phyloP scores from a whole-genome alignment of 352 stramenopile genomes.

The Pythium biforme region DNA sequence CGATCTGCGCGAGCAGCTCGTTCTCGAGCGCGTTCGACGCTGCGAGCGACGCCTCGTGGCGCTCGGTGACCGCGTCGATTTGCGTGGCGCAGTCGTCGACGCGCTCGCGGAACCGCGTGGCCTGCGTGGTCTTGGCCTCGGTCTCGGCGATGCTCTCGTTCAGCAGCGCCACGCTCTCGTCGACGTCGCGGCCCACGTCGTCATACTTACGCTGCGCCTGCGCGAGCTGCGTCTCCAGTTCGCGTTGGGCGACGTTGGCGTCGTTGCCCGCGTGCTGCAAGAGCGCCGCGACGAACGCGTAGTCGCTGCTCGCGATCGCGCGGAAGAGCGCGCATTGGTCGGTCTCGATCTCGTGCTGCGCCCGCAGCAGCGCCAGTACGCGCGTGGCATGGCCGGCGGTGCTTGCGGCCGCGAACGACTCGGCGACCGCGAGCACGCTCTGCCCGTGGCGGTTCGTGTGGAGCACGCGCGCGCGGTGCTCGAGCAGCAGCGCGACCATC shows the following conservation, averaged over 20 bases:
- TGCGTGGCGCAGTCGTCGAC: conserved; percentile 58
- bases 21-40: conserved; percentile 57
- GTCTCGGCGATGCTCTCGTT: conserved; percentile 77
- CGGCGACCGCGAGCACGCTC: conserved; percentile 44
- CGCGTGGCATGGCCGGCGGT: background rate
- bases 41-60: conserved; percentile 45
- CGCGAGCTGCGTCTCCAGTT: conserved; percentile 19
- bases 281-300: conserved; percentile 45
- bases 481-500: conserved; percentile 60
- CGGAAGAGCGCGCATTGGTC: conserved; percentile 60
- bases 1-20: conserved; percentile 59
- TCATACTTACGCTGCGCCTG: conserved; percentile 26
- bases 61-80: conserved; percentile 45
- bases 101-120: conserved; percentile 43
- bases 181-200: conserved; percentile 27
- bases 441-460: conserved; percentile 64
- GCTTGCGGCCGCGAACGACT: conserved; percentile 26
- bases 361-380: conserved; percentile 45
- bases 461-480: conserved; percentile 53
- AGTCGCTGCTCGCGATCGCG: conserved; percentile 71
- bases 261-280: conserved; percentile 36
- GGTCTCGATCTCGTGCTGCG: conserved; percentile 43
- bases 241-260: background rate
- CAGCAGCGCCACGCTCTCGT: conserved; percentile 46
- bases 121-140: conserved; percentile 53